These are phyloP conservation scores for Boletellus sp. DNA, from an alignment of 768 basidiomycete genomes.

Conservation along the genomic window DNA sequence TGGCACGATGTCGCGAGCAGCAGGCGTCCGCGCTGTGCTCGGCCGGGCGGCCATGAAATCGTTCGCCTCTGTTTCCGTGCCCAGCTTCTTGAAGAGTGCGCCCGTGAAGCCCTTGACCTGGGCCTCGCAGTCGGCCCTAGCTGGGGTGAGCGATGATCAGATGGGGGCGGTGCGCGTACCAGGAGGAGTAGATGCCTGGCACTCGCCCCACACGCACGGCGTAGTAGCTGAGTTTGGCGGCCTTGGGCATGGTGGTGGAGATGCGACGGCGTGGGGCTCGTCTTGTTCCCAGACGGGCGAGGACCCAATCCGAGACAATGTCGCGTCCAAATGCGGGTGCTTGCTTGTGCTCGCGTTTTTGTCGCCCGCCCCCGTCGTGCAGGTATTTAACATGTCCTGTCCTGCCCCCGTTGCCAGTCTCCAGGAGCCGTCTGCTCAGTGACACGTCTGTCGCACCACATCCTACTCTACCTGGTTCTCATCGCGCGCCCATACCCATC, in stretches of 20 bases:
- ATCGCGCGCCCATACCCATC: slow-evolving; percentile 2
- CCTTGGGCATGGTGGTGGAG: slow-evolving; percentile 32
- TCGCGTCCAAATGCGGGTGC: slow-evolving; percentile 15
- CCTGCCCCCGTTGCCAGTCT: background rate
- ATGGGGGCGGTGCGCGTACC: slow-evolving; percentile 48
- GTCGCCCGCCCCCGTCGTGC: background rate
- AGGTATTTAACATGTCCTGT: slow-evolving; percentile 28
- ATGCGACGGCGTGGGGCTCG: background rate
- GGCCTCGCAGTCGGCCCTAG: slow-evolving; percentile 66
- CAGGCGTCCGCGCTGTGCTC: slow-evolving; percentile 3
- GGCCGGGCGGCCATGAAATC: slow-evolving; percentile 45
- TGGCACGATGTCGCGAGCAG: slow-evolving; percentile 5
- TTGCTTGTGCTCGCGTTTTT: slow-evolving; percentile 25
- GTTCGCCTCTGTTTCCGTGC: slow-evolving; percentile 51
- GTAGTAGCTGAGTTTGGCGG: slow-evolving; percentile 54
- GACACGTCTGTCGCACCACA: background rate
- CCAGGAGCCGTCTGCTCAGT: slow-evolving; percentile 2
- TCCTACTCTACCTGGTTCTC: slow-evolving; percentile 10
- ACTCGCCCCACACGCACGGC: slow-evolving; percentile 64
- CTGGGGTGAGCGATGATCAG: slow-evolving; percentile 13
- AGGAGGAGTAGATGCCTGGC: slow-evolving; percentile 67
- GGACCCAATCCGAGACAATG: slow-evolving; percentile 20
- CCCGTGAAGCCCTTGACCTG: slow-evolving; percentile 65
- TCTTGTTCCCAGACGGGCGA: slow-evolving; percentile 16
- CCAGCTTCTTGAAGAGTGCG: slow-evolving; percentile 68